A percentile compares a stretch with the other conserved stretches of the same genome.
These are phyloP conservation scores for Croton laevigatus DNA, from an alignment of 441 rosid species.

Conservation along the genomic window DNA sequence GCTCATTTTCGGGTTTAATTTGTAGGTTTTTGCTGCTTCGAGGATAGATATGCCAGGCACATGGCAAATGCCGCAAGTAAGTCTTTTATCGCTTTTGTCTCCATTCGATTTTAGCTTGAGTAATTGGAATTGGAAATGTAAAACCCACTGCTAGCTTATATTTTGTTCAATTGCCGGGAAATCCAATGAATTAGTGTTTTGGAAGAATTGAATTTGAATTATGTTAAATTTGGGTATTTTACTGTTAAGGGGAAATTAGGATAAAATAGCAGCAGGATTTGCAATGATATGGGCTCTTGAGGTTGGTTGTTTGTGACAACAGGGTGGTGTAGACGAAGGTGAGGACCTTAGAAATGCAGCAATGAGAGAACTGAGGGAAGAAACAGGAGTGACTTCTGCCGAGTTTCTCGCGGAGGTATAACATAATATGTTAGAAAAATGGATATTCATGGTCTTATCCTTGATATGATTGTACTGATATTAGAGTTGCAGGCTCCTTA, in stretches of 20 bases:
- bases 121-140: background rate
- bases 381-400: constrained; percentile 85
- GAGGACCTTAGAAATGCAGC: constrained; percentile 89
- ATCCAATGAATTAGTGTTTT: background rate
- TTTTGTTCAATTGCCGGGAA: background rate
- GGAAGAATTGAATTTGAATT: background rate
- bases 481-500: constrained; percentile 56
- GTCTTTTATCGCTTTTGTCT: background rate
- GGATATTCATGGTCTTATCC: background rate
- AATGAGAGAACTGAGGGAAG: constrained; percentile 87
- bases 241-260: background rate
- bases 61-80: constrained; percentile 99
- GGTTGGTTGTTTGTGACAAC: constrained; percentile 7
- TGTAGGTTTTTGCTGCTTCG: constrained; percentile 74
- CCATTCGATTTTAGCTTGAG: background rate
- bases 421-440: background rate
- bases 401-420: constrained; percentile 77
- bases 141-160: background rate
- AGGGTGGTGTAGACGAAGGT: constrained; percentile 84
- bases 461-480: constrained; percentile 16
- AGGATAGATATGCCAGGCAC: constrained; percentile 69
- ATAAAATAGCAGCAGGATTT: background rate
- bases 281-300: background rate
- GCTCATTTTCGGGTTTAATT: background rate
- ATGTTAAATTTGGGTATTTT: background rate